These are phyloP conservation scores for Apiotrichum mycotoxinovorans DNA, from an alignment of 1,284 basidiomycete species.

Conservation along the genomic window DNA sequence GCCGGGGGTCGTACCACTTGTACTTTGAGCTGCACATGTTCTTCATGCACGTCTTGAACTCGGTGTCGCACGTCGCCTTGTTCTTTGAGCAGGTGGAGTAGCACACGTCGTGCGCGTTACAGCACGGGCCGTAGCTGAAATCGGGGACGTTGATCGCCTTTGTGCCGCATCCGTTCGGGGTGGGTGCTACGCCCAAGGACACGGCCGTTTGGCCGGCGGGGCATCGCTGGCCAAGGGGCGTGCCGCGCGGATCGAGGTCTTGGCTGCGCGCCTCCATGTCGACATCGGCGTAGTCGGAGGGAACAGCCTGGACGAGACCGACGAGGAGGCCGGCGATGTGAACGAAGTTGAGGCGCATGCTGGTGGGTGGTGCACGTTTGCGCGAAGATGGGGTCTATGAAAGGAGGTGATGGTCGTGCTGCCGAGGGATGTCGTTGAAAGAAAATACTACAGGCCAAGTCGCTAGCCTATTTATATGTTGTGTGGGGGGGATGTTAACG, in stretches of 20 bases:
- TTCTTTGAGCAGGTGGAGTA: background rate
- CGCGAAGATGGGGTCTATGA: no score
- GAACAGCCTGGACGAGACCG: background rate
- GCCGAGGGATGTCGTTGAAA: no score
- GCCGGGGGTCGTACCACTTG: background rate
- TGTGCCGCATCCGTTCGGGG: background rate
- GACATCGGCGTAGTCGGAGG: background rate
- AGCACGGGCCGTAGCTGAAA: background rate
- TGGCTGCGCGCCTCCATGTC: background rate
- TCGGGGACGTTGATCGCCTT: background rate
- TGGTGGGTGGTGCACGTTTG: no score
- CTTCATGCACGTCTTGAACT: background rate
- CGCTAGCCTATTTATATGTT: no score
- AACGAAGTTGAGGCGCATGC: background rate
- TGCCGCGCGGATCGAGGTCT: background rate
- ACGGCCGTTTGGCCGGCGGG: background rate
- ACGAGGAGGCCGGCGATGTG: background rate
- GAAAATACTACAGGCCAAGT: no score
- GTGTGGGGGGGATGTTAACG: no score
- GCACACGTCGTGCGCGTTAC: constrained; percentile 1
- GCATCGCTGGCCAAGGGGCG: background rate
- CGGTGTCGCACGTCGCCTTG: background rate
- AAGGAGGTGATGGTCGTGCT: no score
- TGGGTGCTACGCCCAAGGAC: background rate
- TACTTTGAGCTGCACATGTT: background rate